Evolutionary conservation across 208 protist genomes (phyloP), one percentile per base, ranked within the genome.

Genomic region (Trypanosomatidae sp.): DNA sequence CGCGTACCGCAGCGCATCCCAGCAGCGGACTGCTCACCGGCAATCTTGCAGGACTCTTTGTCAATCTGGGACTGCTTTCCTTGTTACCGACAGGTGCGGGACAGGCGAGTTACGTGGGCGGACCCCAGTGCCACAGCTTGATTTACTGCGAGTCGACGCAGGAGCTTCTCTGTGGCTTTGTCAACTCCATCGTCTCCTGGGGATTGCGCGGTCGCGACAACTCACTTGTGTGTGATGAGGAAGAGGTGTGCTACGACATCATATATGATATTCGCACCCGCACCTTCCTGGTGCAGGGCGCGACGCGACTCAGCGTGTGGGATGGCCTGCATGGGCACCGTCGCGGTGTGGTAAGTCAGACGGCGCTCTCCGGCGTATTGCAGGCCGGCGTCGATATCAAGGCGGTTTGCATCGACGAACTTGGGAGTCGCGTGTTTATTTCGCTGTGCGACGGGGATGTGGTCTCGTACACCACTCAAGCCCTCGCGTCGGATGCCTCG

Each of bases 251-350:
- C 76, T 60, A 77, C 12, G 64, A 80, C 49, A 53, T 82, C 1
- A 58, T 80, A 44, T 89, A 88, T 71, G 83, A 88, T 62, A 70
- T 79, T 36, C 81, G 83, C 25, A 77, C 79, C 12, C 71, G 76
- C 28, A 69, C 77, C 0, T 88, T 95, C 59, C 53, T 95, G 39
- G 66, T 91, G n/a, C 86, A 86, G n/a, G 79, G 90, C 41, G 71
- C 90, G 4, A 87, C 87, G 25, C 82, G 86, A 44, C 73, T 90
- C 10, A 84, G 82, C 55, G 76, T 88, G 19, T 95, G 90, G 90
- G 88, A 92, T 67, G 77, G 80, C 22, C 62, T 49, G 2, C 60
- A 81, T 28, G 90, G 90, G 8, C 85, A 79, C 66, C 75, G 85
- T 8, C 82, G 69, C 5, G 66, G 67, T 30, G 46, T 89, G 7